Percentiles rank a stretch among this genome's conserved stretches.
Conservation (phyloP, 2,329 filamentous ascomycete genomes). For the Fusarium miscanthi region DNA sequence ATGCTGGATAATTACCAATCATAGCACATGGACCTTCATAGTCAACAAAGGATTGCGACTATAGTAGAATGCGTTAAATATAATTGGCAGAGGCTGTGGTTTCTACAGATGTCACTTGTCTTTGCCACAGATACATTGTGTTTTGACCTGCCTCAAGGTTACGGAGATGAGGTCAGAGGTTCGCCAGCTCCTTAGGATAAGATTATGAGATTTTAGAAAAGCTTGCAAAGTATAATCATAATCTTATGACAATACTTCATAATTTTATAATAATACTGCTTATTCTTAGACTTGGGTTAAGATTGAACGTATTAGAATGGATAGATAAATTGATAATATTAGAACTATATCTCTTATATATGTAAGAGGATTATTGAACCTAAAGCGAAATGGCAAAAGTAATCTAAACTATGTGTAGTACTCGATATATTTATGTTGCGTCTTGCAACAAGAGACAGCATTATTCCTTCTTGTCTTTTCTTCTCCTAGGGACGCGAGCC, state of each 20-base stretch:
- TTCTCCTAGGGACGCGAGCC: conserved; percentile 49
- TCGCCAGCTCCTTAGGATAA: not conserved
- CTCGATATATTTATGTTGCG: fast-evolving
- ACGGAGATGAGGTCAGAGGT: not conserved
- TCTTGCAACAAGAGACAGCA: fast-evolving
- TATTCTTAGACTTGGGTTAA: not conserved
- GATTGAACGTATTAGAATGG: not conserved
- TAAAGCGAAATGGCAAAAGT: fast-evolving
- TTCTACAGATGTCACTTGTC: fast-evolving
- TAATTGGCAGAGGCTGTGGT: not conserved
- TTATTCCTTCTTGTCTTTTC: not conserved
- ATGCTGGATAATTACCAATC: conserved; percentile 5
- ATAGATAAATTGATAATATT: not conserved
- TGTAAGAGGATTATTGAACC: not conserved
- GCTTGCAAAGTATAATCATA: not conserved
- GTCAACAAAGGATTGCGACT: fast-evolving
- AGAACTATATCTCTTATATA: not conserved
- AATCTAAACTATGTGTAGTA: not conserved
- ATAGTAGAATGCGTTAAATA: fast-evolving
- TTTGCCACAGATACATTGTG: not conserved
- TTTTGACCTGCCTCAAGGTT: not conserved
- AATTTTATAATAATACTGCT: not conserved
- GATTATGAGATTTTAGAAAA: not conserved
- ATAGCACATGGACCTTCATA: fast-evolving
- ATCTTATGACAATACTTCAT: not conserved